Evolutionary conservation across 495 filamentous ascomycete genomes (phyloP).

Genomic region (Immersiella caudata): DNA sequence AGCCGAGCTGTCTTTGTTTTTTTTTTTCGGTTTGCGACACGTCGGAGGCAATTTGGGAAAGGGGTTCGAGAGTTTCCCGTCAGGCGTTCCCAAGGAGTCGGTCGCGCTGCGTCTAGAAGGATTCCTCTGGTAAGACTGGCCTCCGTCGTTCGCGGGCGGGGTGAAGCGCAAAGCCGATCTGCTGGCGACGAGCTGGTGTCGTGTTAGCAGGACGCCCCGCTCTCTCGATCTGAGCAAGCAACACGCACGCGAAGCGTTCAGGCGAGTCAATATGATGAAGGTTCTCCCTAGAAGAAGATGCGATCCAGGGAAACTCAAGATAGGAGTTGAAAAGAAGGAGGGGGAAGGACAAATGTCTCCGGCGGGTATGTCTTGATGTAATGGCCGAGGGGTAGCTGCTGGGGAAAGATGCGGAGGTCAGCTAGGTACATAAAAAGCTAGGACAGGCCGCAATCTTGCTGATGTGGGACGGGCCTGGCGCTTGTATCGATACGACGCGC

Average conservation of each 20-base stretch:
- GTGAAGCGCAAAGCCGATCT: not conserved
- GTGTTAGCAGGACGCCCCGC: not conserved
- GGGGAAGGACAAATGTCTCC: slow-evolving; percentile 6
- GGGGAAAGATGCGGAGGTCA: not conserved
- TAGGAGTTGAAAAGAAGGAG: slow-evolving; percentile 1
- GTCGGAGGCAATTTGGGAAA: slow-evolving; percentile 8
- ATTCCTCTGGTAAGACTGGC: not conserved
- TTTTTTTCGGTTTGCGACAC: not conserved
- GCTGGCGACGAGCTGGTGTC: not conserved
- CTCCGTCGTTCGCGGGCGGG: not conserved
- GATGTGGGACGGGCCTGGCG: slow-evolving; percentile 9
- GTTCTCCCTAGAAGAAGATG: slow-evolving; percentile 19
- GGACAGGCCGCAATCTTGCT: not conserved
- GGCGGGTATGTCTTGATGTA: not conserved
- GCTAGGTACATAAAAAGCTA: slow-evolving; percentile 14
- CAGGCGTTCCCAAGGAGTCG: not conserved
- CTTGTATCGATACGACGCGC: slow-evolving; percentile 25
- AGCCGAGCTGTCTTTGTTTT: not conserved
- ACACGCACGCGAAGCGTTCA: not conserved
- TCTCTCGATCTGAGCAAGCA: not conserved
- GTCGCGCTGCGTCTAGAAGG: slow-evolving; percentile 4
- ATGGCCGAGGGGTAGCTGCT: not conserved
- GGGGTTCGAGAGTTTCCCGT: not conserved
- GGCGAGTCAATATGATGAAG: slow-evolving; percentile 3
- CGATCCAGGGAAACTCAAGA: slow-evolving; percentile 2